Base-by-base conservation (phyloP, 176 grass and related monocot genomes). In the Cenchrus americanus region DNA sequence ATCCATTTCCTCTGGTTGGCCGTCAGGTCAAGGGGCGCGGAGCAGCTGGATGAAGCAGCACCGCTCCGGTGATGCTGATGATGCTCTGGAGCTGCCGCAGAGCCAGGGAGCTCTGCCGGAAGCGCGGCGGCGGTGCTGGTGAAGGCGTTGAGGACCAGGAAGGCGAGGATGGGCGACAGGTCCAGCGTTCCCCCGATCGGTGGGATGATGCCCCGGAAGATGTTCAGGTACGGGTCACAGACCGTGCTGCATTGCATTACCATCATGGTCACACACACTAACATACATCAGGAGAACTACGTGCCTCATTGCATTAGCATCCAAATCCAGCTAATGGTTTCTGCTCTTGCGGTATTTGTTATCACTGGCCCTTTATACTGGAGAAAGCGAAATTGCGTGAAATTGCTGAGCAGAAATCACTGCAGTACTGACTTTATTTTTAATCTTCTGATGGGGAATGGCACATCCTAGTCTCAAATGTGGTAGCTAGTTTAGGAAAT, bases 171-270 rank as follows among this genome's bases (percentile, higher is more conserved):
- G 62, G 96, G 96, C 37, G 96, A 99, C n/a, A 99, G 90, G 89
- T 99, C 96, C 19, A 99, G 72, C 53, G 91, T 89, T 26, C 91
- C 96, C 2, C 93, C 96, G 6, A 99, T 77, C 68, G 96, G 93
- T 32, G 93, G 96, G 87, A 99, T 90, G 83, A 99, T 90, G 76
- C 96, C 96, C 55, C 96, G 93, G 83, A 99, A 98, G 83, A 99
- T 87, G 83, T 99, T 99, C 55, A 99, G 87, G 82, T 99, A 99
- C 43, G 96, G 96, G 66, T 99, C 96, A 66, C 95, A 98, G 53
- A 98, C 26, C 27, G 88, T 91, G 91, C 95, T 98, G 95, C 82
- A 91, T 66, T 32, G 65, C 51, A 82, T 78, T 62, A 52, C 8
- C 14, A 78, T 78, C 14, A 10, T 18, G 41, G 1, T 76, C 54